These are phyloP conservation scores for Thraustochytrium sp. DNA, from an alignment of 352 stramenopile species.

Conservation along the genomic window DNA sequence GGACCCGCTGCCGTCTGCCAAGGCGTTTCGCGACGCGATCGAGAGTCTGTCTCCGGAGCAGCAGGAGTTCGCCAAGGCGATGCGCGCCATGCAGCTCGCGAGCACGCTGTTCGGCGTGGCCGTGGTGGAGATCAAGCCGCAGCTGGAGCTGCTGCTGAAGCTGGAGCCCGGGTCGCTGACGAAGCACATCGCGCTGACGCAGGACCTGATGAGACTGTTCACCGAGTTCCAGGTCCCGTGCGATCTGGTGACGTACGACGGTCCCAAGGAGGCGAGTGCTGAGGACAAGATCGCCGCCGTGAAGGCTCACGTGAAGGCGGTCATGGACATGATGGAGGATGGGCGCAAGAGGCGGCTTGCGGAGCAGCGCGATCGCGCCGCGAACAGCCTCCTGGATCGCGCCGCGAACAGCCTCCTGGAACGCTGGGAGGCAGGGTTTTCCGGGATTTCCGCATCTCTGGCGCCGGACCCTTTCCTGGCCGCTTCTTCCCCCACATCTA, in stretches of 20 bases:
- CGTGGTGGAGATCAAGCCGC: conserved; percentile 65
- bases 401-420: not conserved
- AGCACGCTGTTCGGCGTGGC: conserved; percentile 62
- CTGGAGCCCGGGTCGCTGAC: conserved; percentile 51
- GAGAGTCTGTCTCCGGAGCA: conserved; percentile 64
- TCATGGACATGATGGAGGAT: conserved; percentile 62
- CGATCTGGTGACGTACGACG: conserved; percentile 61
- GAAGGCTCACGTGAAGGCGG: conserved; percentile 56
- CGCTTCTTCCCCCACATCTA: too few species aligned
- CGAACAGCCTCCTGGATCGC: not conserved
- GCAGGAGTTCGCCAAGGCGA: conserved; percentile 61
- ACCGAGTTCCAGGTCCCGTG: conserved; percentile 66
- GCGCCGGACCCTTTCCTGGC: too few species aligned
- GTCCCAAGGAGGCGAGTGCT: conserved; percentile 32
- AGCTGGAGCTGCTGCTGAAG: conserved; percentile 61
- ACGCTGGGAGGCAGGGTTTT: not conserved
- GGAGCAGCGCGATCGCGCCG: not conserved
- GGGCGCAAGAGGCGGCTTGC: conserved; percentile 23
- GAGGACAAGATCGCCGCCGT: conserved; percentile 58
- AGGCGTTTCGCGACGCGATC: conserved; percentile 70
- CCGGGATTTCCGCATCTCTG: not conserved
- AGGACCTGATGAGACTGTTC: conserved; percentile 65
- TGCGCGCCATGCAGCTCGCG: conserved; percentile 62
- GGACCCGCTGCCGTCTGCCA: conserved; percentile 64
- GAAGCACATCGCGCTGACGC: conserved; percentile 65